These are phyloP conservation scores for Penicillium turbatum DNA, from an alignment of 495 filamentous ascomycete species.

Conservation along the genomic window DNA sequence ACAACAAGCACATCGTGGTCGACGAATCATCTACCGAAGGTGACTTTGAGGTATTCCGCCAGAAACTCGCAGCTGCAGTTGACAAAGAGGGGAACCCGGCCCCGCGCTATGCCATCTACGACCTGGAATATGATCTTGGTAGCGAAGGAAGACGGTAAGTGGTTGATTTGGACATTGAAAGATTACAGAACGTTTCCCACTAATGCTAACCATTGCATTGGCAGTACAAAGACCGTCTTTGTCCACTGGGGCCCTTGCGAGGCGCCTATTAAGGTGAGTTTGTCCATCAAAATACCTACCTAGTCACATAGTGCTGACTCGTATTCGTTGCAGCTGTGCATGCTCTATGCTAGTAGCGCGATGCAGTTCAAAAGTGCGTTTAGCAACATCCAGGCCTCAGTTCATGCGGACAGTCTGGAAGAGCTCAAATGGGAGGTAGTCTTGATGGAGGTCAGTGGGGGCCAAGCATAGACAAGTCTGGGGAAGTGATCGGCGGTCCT, in stretches of 20 bases:
- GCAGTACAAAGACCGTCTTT: slow-evolving; percentile 79
- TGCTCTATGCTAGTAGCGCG: neutral
- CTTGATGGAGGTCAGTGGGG: slow-evolving; percentile 1
- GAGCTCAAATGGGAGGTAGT: slow-evolving; percentile 1
- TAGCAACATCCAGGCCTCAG: neutral
- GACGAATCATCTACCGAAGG: slow-evolving; percentile 57
- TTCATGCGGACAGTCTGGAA: neutral
- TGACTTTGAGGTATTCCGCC: slow-evolving; percentile 61
- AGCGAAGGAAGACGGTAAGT: slow-evolving; percentile 67
- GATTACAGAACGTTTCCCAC: neutral
- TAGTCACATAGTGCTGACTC: neutral
- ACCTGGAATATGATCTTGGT: slow-evolving; percentile 67
- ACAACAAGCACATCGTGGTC: slow-evolving; percentile 71
- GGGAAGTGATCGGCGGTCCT: slow-evolving; percentile 13
- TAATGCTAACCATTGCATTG: neutral
- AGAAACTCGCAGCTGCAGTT: slow-evolving; percentile 62
- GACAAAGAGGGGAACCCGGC: slow-evolving; percentile 55
- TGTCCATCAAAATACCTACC: neutral
- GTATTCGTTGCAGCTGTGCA: neutral
- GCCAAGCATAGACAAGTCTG: neutral
- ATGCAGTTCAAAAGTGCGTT: neutral
- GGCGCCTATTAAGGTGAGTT: neutral
- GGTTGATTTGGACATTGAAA: neutral
- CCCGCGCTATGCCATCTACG: slow-evolving; percentile 80
- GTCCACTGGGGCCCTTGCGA: slow-evolving; percentile 59